These are phyloP conservation scores for Chlamydomonas schloesseri DNA, from an alignment of 139 green algal genomes.

Conservation along the genomic window DNA sequence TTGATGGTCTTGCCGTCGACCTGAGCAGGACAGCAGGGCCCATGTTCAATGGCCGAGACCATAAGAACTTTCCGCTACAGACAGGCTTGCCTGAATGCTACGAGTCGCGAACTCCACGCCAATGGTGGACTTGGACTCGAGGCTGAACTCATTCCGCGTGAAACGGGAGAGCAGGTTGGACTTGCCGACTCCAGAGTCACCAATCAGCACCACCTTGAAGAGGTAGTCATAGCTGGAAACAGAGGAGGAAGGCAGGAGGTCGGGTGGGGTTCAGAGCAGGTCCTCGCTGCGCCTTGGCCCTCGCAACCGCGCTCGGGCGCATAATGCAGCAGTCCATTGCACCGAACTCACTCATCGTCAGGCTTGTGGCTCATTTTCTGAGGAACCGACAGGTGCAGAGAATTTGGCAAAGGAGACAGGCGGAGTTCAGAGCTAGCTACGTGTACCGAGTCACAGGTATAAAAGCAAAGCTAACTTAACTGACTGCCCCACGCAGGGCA, in stretches of 20 bases:
- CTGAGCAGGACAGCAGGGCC: constrained; percentile 54
- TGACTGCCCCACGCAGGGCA: too few relatives aligned
- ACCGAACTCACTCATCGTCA: constrained; percentile 79
- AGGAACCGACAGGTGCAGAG: background rate
- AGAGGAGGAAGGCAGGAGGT: background rate
- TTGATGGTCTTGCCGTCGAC: constrained; percentile 99
- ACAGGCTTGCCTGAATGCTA: constrained; percentile 91
- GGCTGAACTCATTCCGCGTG: constrained; percentile 98
- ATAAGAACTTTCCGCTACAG: background rate
- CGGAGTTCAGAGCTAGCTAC: too few relatives aligned
- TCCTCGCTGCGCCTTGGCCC: background rate
- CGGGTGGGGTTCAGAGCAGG: background rate
- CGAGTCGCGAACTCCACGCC: constrained; percentile 99
- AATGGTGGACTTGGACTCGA: constrained; percentile 99
- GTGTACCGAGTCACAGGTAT: background rate
- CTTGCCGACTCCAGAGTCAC: constrained; percentile 98
- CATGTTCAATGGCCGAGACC: too few relatives aligned
- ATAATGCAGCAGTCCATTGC: too few relatives aligned
- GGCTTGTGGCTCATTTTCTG: constrained; percentile 79
- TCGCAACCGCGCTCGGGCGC: too few relatives aligned
- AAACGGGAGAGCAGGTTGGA: constrained; percentile 98
- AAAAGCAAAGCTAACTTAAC: too few relatives aligned
- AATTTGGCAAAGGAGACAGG: background rate
- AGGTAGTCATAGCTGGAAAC: constrained; percentile 97
- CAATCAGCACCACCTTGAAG: constrained; percentile 99